These are phyloP conservation scores for Nicotiana sylvestris DNA, from an alignment of 257 asterid genomes.

Conservation along the genomic window DNA sequence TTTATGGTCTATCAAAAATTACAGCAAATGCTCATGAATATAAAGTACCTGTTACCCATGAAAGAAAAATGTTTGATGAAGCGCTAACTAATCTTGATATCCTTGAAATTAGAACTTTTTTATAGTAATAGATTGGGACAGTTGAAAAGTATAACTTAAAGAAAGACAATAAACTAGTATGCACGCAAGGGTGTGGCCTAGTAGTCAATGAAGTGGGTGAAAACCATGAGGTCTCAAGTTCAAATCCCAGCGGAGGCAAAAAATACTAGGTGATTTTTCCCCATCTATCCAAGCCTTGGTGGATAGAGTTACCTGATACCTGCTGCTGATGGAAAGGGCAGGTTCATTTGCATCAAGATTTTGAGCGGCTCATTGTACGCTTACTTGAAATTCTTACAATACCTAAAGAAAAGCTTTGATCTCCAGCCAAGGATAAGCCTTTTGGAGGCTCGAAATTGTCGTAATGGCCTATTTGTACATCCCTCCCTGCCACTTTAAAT, in stretches of 20 bases:
- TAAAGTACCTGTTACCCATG: background rate
- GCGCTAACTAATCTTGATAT: background rate
- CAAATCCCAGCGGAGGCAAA: too few relatives aligned
- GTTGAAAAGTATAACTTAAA: background rate
- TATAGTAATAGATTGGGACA: background rate
- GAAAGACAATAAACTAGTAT: background rate
- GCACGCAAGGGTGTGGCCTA: too few relatives aligned
- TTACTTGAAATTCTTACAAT: background rate
- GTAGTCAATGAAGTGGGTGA: too few relatives aligned
- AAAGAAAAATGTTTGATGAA: background rate
- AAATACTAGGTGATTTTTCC: too few relatives aligned
- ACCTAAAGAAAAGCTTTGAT: conserved; percentile 2
- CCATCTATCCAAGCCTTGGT: too few relatives aligned
- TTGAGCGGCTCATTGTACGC: background rate
- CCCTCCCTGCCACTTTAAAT: background rate
- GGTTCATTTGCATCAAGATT: background rate
- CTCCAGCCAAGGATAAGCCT: background rate
- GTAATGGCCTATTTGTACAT: background rate
- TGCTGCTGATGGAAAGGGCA: too few relatives aligned
- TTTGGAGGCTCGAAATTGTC: background rate
- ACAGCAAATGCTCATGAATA: background rate
- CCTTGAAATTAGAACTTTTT: background rate
- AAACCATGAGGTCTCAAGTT: too few relatives aligned
- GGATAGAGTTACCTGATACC: too few relatives aligned
- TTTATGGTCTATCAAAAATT: background rate